Conservation (phyloP, 2,329 filamentous ascomycete genomes). For the Cylindrodendrum hubeiense region DNA sequence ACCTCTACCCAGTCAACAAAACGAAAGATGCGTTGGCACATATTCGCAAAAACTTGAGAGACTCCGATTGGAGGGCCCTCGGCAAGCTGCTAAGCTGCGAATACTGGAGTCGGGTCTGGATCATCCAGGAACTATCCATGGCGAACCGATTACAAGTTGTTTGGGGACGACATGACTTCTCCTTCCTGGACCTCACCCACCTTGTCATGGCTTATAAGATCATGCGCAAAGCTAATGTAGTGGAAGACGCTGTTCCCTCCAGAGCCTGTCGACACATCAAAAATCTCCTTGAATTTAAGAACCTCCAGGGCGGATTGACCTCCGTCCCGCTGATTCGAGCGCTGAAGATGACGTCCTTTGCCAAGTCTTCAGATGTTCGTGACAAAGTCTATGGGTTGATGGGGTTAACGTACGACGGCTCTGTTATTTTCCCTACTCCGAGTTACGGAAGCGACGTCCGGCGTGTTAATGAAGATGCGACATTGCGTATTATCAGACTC, state of each 20-base stretch:
- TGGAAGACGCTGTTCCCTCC: not conserved
- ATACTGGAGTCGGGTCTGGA: not conserved
- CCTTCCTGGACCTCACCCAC: not conserved
- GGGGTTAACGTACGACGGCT: not conserved
- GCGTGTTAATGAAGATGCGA: not conserved
- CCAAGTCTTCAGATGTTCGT: not conserved
- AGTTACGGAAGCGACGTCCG: not conserved
- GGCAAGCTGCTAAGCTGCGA: not conserved
- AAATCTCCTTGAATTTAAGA: not conserved
- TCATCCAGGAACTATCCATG: not conserved
- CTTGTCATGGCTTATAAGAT: not conserved
- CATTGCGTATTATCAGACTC: not conserved
- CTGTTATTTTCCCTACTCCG: not conserved
- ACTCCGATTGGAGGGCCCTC: not conserved
- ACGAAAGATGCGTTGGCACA: not conserved
- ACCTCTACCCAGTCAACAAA: not conserved
- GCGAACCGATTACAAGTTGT: not conserved
- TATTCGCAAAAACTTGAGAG: not conserved
- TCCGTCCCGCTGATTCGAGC: not conserved
- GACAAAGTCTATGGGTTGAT: not conserved
- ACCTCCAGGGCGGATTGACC: not conserved
- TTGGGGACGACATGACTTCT: not conserved
- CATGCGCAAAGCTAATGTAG: not conserved
- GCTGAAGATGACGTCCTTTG: not conserved
- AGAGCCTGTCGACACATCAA: not conserved